Evolutionary conservation across 805 yeast species (phyloP).

Genomic region (Spathaspora passalidarum): DNA sequence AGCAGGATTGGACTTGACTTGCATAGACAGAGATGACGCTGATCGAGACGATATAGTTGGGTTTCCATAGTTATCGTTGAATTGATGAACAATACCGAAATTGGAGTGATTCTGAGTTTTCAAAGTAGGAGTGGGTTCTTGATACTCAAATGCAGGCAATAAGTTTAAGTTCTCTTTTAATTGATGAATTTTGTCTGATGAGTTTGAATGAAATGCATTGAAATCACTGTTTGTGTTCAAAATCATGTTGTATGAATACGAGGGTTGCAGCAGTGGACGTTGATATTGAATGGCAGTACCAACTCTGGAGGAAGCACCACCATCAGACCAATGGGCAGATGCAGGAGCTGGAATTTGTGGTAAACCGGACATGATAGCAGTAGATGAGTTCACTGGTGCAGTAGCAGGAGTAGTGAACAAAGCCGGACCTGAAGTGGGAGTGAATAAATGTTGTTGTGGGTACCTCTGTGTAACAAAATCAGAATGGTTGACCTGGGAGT

Average conservation of each 20-base stretch:
- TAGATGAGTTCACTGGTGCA: background rate
- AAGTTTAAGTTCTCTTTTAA: constrained; percentile 3
- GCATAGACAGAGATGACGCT: too few species aligned
- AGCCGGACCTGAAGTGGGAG: background rate
- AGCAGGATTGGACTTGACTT: background rate
- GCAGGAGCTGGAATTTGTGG: background rate
- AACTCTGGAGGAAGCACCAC: background rate
- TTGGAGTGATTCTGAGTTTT: background rate
- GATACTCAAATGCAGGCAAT: constrained; percentile 4
- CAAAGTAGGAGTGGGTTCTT: background rate
- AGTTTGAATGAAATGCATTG: background rate
- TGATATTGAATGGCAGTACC: background rate
- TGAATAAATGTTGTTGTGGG: background rate
- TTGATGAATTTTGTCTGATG: background rate
- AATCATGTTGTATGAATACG: background rate
- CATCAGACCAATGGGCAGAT: background rate
- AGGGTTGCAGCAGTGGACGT: background rate
- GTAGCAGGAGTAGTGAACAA: background rate
- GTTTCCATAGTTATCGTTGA: too few species aligned
- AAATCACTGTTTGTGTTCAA: background rate
- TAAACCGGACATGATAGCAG: background rate
- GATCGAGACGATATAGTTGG: too few species aligned
- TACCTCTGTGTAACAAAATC: background rate
- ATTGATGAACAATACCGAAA: too few species aligned
- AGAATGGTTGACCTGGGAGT: background rate